Conservation (phyloP, 1,284 basidiomycete genomes). For the Pseudomicrostroma phylloplanum region DNA sequence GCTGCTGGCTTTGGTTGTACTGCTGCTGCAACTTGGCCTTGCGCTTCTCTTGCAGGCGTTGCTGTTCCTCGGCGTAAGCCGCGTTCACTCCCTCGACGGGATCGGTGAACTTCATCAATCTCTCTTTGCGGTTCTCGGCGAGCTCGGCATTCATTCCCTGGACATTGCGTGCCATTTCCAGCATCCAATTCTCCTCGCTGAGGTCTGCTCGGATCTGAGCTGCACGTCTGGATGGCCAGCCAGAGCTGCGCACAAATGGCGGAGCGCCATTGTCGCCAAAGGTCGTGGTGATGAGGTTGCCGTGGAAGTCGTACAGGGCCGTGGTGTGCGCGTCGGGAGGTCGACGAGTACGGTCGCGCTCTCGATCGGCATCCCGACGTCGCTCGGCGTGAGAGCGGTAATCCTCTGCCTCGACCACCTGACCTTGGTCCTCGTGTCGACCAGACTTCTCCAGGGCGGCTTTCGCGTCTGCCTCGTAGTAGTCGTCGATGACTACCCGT, state of each 20-base stretch:
- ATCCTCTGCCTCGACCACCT: not conserved
- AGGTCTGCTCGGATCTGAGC: slow-evolving; percentile 37
- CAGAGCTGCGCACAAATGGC: slow-evolving; percentile 41
- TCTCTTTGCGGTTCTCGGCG: slow-evolving; percentile 31
- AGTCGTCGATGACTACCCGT: slow-evolving; percentile 85
- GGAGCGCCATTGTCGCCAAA: slow-evolving; percentile 44
- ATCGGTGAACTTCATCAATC: slow-evolving; percentile 28
- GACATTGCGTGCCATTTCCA: slow-evolving; percentile 45
- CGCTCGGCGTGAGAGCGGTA: slow-evolving; percentile 15
- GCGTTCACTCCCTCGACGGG: slow-evolving; percentile 18
- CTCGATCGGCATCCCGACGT: slow-evolving; percentile 33
- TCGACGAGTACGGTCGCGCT: slow-evolving; percentile 30
- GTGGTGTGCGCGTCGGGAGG: slow-evolving; percentile 35
- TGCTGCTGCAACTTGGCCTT: not conserved
- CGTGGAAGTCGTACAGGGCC: slow-evolving; percentile 38
- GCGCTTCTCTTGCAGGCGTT: not conserved
- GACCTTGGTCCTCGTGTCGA: not conserved
- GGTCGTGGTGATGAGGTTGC: slow-evolving; percentile 36
- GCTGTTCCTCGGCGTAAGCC: not conserved
- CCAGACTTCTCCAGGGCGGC: slow-evolving; percentile 48
- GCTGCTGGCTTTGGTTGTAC: not conserved
- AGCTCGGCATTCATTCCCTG: slow-evolving; percentile 45
- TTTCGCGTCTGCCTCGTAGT: slow-evolving; percentile 76
- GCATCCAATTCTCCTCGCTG: slow-evolving; percentile 48
- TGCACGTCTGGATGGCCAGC: slow-evolving; percentile 28